phyloP scores from a whole-genome alignment of 148 eudicot species.

The Fallopia convolvulus region DNA sequence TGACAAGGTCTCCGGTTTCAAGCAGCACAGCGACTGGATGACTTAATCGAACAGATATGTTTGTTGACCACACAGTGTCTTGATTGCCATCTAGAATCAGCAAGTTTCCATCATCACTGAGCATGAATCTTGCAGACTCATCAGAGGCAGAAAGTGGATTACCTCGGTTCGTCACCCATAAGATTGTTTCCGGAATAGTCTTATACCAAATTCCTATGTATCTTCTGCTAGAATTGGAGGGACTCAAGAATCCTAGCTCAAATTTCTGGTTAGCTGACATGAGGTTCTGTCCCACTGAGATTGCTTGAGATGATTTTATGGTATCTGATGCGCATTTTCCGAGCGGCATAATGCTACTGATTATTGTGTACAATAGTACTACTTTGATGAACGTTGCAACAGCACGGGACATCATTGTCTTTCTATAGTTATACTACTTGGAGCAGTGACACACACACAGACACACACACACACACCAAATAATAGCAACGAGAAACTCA shows the following conservation, averaged over 20 bases:
- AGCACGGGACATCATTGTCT: too few relatives aligned
- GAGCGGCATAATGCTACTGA: neutral
- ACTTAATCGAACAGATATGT: neutral
- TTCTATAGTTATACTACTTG: too few relatives aligned
- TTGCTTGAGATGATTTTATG: neutral
- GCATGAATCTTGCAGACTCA: slow-evolving; percentile 20
- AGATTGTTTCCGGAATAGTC: slow-evolving; percentile 9
- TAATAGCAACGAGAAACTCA: too few relatives aligned
- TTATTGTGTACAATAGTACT: too few relatives aligned
- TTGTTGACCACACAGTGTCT: slow-evolving; percentile 32
- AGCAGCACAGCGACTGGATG: slow-evolving; percentile 17
- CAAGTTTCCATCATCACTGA: slow-evolving; percentile 27
- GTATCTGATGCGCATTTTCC: neutral
- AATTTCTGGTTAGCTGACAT: slow-evolving; percentile 12
- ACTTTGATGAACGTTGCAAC: too few relatives aligned
- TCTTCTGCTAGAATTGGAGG: slow-evolving; percentile 19
- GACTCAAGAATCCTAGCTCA: slow-evolving; percentile 34
- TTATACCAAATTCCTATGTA: slow-evolving; percentile 39
- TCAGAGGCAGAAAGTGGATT: slow-evolving; percentile 25
- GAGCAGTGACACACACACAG: too few relatives aligned
- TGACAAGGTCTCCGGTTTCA: slow-evolving; percentile 30
- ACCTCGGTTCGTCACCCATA: slow-evolving; percentile 47
- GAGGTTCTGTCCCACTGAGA: neutral
- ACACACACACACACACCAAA: too few relatives aligned
- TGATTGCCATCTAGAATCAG: slow-evolving; percentile 21